Evolutionary conservation across 805 yeast genomes (phyloP).

Genomic region (Lachancea meyersii): DNA sequence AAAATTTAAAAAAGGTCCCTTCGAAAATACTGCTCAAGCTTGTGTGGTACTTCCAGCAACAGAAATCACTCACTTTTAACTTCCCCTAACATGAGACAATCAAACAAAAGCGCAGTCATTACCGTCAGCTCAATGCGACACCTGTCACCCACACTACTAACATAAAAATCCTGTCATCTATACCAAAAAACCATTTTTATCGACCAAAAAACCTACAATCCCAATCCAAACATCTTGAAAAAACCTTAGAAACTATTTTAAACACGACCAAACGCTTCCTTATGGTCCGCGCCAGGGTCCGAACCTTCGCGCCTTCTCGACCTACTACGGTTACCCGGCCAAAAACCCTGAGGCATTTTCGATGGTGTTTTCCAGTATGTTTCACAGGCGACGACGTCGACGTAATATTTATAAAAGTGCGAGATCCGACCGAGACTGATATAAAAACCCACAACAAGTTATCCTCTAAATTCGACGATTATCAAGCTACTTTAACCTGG

Average conservation of each 20-base stretch:
- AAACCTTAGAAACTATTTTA: neutral
- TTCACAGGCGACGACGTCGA: too few species aligned
- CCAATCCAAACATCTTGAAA: neutral
- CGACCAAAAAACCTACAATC: too few species aligned
- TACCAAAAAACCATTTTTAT: too few species aligned
- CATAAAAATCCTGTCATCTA: too few species aligned
- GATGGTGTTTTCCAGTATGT: neutral
- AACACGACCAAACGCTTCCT: neutral
- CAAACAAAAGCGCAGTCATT: too few species aligned
- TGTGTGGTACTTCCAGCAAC: too few species aligned
- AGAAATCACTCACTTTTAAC: too few species aligned
- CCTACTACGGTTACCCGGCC: neutral
- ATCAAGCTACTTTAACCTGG: neutral
- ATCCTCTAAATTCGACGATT: neutral
- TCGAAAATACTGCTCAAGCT: too few species aligned
- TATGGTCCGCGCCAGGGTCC: slow-evolving; percentile 1
- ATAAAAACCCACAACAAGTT: neutral
- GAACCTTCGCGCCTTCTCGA: neutral
- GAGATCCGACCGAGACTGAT: slow-evolving; percentile 3
- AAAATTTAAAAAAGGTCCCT: too few species aligned
- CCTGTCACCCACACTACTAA: too few species aligned
- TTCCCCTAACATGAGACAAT: too few species aligned
- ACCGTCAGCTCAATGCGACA: too few species aligned
- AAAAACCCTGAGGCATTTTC: slow-evolving; percentile 2
- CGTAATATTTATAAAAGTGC: neutral